Percentiles rank a stretch among this genome's conserved stretches.
phyloP scores from a whole-genome alignment of 192 early-diverging fungal genomes.

The Cladochytrium replicatum region DNA sequence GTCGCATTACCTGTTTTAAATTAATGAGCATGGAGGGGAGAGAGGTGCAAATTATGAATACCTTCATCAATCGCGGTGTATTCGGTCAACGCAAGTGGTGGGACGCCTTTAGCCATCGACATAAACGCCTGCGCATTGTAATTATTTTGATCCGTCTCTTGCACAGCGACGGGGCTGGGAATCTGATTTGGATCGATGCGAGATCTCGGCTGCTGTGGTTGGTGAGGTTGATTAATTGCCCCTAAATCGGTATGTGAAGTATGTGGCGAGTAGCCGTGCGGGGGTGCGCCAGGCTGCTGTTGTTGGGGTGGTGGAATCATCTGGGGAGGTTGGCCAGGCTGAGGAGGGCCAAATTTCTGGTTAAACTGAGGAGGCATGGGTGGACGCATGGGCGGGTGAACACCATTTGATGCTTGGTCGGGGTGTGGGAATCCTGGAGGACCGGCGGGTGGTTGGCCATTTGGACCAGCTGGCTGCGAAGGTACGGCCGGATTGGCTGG shows the following conservation, averaged over 20 bases:
- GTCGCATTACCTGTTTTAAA: constrained; percentile 40
- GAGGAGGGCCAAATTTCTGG: too few relatives aligned
- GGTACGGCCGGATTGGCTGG: too few relatives aligned
- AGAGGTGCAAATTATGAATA: constrained; percentile 10
- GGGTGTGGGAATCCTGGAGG: too few relatives aligned
- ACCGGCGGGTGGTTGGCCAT: too few relatives aligned
- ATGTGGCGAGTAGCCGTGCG: neutral
- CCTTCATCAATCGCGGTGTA: constrained; percentile 84
- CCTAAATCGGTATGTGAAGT: neutral
- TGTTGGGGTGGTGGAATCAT: neutral
- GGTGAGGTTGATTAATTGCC: neutral
- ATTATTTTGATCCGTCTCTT: constrained; percentile 65
- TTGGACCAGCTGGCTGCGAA: too few relatives aligned
- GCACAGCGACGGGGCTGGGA: constrained; percentile 78
- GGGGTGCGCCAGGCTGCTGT: constrained; percentile 1
- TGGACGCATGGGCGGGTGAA: too few relatives aligned
- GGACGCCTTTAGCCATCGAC: constrained; percentile 55
- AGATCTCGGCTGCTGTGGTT: constrained; percentile 16
- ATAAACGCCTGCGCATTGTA: constrained; percentile 60
- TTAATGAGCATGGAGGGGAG: neutral
- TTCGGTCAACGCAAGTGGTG: constrained; percentile 71
- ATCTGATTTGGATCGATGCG: constrained; percentile 93
- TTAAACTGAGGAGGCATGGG: too few relatives aligned
- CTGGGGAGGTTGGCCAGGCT: neutral
- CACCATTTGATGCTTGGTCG: too few relatives aligned